These are phyloP conservation scores for Castanea mollissima DNA, from an alignment of 306 rosid genomes.

Conservation along the genomic window DNA sequence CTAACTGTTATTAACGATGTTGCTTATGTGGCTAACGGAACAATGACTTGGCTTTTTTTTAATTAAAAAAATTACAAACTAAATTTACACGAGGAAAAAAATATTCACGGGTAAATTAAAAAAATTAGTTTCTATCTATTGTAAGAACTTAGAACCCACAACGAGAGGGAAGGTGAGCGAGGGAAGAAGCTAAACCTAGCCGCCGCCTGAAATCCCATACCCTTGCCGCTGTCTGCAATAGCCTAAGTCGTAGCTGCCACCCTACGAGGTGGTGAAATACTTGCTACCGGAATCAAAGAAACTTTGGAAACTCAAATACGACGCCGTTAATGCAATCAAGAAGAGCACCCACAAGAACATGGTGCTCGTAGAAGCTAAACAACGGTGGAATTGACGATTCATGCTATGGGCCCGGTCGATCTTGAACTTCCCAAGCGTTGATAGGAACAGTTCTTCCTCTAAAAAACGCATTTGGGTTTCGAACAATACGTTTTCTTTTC, in stretches of 20 bases:
- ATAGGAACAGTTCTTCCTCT: constrained; percentile 68
- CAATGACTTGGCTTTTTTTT: too few species aligned
- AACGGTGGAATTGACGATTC: constrained; percentile 74
- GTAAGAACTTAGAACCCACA: too few species aligned
- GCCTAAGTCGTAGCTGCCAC: constrained; percentile 28
- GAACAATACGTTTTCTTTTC: neutral
- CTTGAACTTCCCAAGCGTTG: constrained; percentile 88
- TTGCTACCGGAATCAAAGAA: constrained; percentile 69
- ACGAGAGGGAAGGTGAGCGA: too few species aligned
- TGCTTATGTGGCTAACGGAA: too few species aligned
- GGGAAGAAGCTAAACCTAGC: too few species aligned
- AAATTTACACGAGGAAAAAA: too few species aligned
- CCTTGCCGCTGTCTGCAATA: too few species aligned
- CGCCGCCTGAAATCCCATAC: too few species aligned
- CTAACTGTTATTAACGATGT: too few species aligned
- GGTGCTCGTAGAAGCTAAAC: constrained; percentile 83
- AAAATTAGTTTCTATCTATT: too few species aligned
- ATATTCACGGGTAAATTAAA: too few species aligned
- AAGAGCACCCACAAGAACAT: constrained; percentile 88
- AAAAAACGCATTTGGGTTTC: constrained; percentile 45
- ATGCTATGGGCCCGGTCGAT: constrained; percentile 53
- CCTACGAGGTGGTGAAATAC: constrained; percentile 76
- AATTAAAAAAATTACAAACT: too few species aligned
- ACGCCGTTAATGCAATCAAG: constrained; percentile 67
- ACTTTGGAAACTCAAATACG: constrained; percentile 72